Evolutionary conservation across 805 yeast species (phyloP).

Genomic region (Yamadazyma sp.): DNA sequence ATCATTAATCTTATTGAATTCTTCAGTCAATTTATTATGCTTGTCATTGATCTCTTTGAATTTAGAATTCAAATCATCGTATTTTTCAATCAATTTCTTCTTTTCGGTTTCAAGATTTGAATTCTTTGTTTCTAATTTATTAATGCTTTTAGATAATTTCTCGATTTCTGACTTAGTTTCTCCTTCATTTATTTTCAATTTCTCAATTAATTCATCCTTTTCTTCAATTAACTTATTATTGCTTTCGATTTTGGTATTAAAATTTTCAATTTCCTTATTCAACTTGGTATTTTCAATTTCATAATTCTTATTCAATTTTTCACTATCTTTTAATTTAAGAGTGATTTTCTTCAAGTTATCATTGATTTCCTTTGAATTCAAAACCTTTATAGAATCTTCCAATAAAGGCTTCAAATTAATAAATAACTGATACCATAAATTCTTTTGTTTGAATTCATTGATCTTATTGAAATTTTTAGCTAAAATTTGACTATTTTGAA

Average conservation of each 20-base stretch:
- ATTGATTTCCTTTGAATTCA: constrained; percentile 54
- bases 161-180: constrained; percentile 17
- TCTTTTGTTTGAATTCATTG: constrained; percentile 32
- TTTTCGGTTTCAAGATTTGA: constrained; percentile 13
- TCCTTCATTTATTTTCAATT: constrained; percentile 40
- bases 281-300: constrained; percentile 40
- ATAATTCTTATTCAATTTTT: constrained; percentile 25
- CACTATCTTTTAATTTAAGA: constrained; percentile 35
- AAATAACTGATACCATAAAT: constrained; percentile 80
- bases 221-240: constrained; percentile 35
- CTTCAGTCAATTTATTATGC: constrained; percentile 4
- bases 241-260: constrained; percentile 32
- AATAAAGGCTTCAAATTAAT: constrained; percentile 72
- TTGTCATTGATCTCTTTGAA: constrained; percentile 8
- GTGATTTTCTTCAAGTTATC: constrained; percentile 55
- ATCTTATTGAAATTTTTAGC: constrained; percentile 58
- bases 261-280: constrained; percentile 26
- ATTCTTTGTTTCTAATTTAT: constrained; percentile 20
- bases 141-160: constrained; percentile 23
- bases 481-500: constrained; percentile 69
- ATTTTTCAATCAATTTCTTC: constrained; percentile 4
- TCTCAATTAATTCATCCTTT: constrained; percentile 45
- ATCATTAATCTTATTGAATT: constrained; percentile 5
- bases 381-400: constrained; percentile 57
- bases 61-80: constrained; percentile 5